Percentiles rank a stretch among this genome's conserved stretches.
phyloP scores from a whole-genome alignment of 345 rosid species.

The Melaleuca quinquenervia region DNA sequence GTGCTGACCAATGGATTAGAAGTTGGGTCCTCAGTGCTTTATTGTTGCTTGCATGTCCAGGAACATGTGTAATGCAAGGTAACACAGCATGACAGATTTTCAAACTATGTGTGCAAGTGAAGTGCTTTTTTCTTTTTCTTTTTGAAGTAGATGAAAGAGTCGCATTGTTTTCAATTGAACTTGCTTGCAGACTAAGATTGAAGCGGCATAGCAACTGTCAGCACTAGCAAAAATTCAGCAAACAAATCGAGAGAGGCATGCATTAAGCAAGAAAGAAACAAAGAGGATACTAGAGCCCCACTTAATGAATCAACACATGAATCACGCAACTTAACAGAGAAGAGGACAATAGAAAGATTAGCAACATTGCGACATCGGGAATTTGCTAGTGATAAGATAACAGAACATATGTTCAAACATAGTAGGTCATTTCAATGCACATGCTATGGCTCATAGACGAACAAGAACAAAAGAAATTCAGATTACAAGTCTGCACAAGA shows the following conservation, averaged over 20 bases:
- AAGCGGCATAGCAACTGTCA: neutral
- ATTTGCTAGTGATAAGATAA: neutral
- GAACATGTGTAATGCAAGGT: neutral
- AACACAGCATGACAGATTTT: neutral
- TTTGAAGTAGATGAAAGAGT: neutral
- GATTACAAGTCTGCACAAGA: neutral
- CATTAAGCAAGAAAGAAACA: neutral
- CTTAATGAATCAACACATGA: neutral
- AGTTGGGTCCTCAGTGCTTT: neutral
- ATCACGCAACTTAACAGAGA: neutral
- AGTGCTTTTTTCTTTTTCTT: too few relatives aligned
- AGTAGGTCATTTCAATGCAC: neutral
- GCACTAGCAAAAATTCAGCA: neutral
- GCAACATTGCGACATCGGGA: neutral
- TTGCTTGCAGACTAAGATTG: neutral
- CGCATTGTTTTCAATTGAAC: neutral
- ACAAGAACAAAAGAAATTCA: neutral
- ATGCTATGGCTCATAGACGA: neutral
- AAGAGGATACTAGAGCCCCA: neutral
- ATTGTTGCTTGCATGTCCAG: neutral
- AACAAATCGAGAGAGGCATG: neutral
- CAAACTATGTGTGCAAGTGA: neutral
- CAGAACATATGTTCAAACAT: neutral
- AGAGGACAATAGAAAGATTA: neutral
- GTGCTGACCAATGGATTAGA: neutral